Evolutionary conservation across 495 filamentous ascomycete species (phyloP).

Genomic region (Xylaria cubensis): DNA sequence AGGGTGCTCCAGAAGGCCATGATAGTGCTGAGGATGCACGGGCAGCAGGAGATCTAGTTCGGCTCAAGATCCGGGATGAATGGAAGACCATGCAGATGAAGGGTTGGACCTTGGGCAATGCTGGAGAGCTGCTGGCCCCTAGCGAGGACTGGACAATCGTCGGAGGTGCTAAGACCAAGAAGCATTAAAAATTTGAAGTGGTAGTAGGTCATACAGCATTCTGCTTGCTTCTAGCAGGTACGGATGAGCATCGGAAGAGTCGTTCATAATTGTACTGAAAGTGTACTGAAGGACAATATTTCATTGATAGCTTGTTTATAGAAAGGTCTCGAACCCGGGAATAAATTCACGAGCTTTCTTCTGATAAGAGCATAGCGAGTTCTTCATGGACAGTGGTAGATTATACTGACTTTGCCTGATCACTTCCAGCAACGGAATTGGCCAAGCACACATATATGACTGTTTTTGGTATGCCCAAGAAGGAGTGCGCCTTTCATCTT

Average conservation of each 20-base stretch:
- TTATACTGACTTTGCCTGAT: neutral
- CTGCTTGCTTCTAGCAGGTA: neutral
- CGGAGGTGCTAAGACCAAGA: constrained; percentile 27
- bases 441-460: neutral
- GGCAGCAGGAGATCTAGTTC: constrained; percentile 84
- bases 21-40: constrained; percentile 89
- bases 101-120: constrained; percentile 66
- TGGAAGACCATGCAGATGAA: constrained; percentile 67
- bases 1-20: constrained; percentile 65
- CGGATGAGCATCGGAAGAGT: neutral
- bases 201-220: neutral
- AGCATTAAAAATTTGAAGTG: neutral
- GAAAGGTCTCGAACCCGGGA: neutral
- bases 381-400: neutral
- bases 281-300: too few relatives aligned
- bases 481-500: neutral
- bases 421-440: neutral
- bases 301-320: neutral
- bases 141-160: constrained; percentile 25
- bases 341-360: neutral
- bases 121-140: constrained; percentile 60
- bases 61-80: constrained; percentile 66
- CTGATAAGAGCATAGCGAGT: neutral
- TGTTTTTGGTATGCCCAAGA: neutral
- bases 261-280: neutral